Evolutionary conservation across 2,329 filamentous ascomycete species (phyloP), one percentile per base, ranked within the genome.

Genomic region (Hypoxylon sp.): DNA sequence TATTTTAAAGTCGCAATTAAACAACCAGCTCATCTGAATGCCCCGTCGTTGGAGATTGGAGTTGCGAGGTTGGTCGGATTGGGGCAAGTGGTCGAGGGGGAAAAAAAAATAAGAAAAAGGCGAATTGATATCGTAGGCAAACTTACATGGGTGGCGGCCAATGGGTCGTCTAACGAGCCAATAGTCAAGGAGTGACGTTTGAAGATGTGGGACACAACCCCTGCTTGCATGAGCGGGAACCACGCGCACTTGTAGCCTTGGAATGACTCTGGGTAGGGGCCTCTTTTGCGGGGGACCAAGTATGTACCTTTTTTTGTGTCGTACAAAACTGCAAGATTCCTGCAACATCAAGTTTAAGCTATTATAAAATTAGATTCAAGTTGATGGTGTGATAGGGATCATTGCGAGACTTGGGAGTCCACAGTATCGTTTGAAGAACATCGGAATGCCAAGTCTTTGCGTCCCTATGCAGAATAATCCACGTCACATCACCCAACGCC

Each of bases 111-210:
- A 65, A 61, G 33, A 56, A 65, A 65, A 64, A 68, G 53, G 17
- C 51, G 61, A 68, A 66, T 71, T 73, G 73, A 74, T 74, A 74
- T 74, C 66, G 66, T 60, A 50, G 64, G 58, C 63, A 72, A 66
- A 68, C 66, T 65, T 68, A 57, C 72, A 71, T 58, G 73, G 72
- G 68, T 54, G 13, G 35, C 13, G 33, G 30, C 69, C 67, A 63
- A 72, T 71, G 67, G 60, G 55, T 67, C 62, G 54, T 65, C 61
- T 64, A 63, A 50, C 13, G 4, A 46, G 20, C 73, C 72, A 74
- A 73, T 74, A 13, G 61, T n/a, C 61, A 8, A 66, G 37, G 62
- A 65, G 61, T 74, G 73, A 73, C 70, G 73, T 74, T 49, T 57
- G 51, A 70, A 71, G 66, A 44, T 22, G 48, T 61, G 72, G 70